Base-by-base conservation (phyloP, 495 filamentous ascomycete species). In the Penicillium parvum region DNA sequence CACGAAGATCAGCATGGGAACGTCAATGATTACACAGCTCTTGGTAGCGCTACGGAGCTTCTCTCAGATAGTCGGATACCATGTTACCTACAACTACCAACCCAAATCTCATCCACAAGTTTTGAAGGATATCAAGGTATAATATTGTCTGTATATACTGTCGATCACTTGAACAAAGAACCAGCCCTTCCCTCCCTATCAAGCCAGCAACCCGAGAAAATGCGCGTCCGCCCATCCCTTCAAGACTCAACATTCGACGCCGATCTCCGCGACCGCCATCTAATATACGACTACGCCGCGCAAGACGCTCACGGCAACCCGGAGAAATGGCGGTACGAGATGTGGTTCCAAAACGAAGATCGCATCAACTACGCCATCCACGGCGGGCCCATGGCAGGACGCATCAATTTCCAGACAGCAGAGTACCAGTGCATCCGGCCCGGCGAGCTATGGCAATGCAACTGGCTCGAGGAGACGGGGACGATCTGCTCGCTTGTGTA, bases 241-340 rank as follows among this genome's bases (percentile, higher is more conserved):
- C 34, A 50, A 43, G 48, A 23, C 8, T 49, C 60, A 14, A 50
- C 62, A 32, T 67, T 69, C 45, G 46, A 65, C 23, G 36, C 50
- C 21, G 66, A 72, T 38, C 45, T 70, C 22, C 48, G 47, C 20
- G 53, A 69, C 37, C 60, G 64, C 16, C 68, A 71, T 37, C 52
- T 69, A 22, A 61, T 71, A 17, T 72, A 73, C 43, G 63, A 73
- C 49, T 68, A 65, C 32, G 54, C 45, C 6, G 61, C 58, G 2
- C 40, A 61, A 21, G 55, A 61, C 34, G 36, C 37, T 11, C n/a
- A 55, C 10, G 58, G 62, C 11, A 58, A 60, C n/a, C 52, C 60
- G 1, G 57, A 66, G 35, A 71, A 64, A 52, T 69, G 66, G 68
- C 63, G 64, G 11, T 69, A 71, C 43, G 66, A 70, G 28, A 64